A percentile compares a stretch with the other conserved stretches of the same genome.
phyloP scores from a whole-genome alignment of 305 asterid species.

The Caryopteris hybrid region DNA sequence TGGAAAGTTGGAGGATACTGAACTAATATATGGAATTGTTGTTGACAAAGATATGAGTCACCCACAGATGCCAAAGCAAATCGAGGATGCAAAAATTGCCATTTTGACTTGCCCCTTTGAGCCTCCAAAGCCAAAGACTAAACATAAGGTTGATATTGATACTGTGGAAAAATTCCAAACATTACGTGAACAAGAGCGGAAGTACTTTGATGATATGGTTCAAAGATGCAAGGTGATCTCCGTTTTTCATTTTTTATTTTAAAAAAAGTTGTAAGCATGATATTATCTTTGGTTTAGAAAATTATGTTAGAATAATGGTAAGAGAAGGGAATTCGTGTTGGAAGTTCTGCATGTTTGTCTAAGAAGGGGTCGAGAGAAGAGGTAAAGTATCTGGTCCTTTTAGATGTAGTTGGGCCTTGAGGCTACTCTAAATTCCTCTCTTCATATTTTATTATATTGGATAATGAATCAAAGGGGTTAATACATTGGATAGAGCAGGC shows the following conservation, averaged over 20 bases:
- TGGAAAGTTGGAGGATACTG: constrained; percentile 96
- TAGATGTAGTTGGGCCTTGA: too few relatives aligned
- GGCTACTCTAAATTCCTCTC: too few relatives aligned
- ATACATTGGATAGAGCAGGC: too few relatives aligned
- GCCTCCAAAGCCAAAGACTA: constrained; percentile 98
- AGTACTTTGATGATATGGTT: constrained; percentile 96
- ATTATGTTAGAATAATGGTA: too few relatives aligned
- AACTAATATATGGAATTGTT: constrained; percentile 75
- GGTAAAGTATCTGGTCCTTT: too few relatives aligned
- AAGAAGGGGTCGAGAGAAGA: too few relatives aligned
- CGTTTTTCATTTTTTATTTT: background rate
- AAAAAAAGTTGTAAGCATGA: too few relatives aligned
- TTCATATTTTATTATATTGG: too few relatives aligned
- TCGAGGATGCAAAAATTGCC: constrained; percentile 85
- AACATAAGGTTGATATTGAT: constrained; percentile 98
- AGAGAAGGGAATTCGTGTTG: too few relatives aligned
- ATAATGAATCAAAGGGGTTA: too few relatives aligned
- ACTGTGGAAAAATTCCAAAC: constrained; percentile 86
- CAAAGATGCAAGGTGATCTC: constrained; percentile 86
- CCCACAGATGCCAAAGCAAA: constrained; percentile 97
- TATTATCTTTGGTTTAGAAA: too few relatives aligned
- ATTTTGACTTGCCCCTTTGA: constrained; percentile 94
- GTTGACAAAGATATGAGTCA: constrained; percentile 98
- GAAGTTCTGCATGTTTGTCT: too few relatives aligned
- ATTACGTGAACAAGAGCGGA: constrained; percentile 76